Evolutionary conservation across 805 yeast genomes (phyloP), one percentile per base, ranked within the genome.

Genomic region (fission yeast (Schizosaccharomyces pombe)): DNA sequence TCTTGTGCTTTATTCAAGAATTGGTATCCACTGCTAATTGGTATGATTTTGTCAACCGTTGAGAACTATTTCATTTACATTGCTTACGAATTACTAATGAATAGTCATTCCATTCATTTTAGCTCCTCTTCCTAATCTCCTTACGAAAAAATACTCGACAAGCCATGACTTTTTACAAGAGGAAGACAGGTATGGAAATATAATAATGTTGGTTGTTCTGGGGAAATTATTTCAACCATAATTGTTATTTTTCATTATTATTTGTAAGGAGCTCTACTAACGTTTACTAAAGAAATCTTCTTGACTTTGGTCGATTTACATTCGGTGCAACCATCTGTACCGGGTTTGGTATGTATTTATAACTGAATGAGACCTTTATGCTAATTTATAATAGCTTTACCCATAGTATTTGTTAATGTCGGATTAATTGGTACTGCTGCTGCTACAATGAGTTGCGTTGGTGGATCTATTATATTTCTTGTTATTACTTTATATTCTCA

Each of bases 1-100:
- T 85, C 95, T 51, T 86, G 94, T 54, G 89, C 91, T 2, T 72
- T 91, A 11, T 85, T 77, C 69, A 82, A 84, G 52, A 86, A 85
- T 65, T 91, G 95, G 93, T 78, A 81, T 62, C 97, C 98, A 37
- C 73, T 89, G 56, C 73, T 80, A 39, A 85, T 82, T 59, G 73
- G 75, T 72, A 58, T 12, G 34, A 8, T 19, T 1, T 5, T 2
- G n/a, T 14, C n/a, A n/a, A n/a, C n/a, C n/a, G n/a, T n/a, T n/a
- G n/a, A n/a, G n/a, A n/a, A n/a, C n/a, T n/a, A n/a, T n/a, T n/a
- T n/a, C n/a, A n/a, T n/a, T n/a, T n/a, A n/a, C n/a, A n/a, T n/a
- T n/a, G n/a, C n/a, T n/a, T n/a, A n/a, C n/a, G n/a, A n/a, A n/a
- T n/a, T n/a, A n/a, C n/a, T n/a, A n/a, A n/a, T n/a, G n/a, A 22